These are phyloP conservation scores for Diutina siamensis DNA, from an alignment of 1,139 yeast genomes.

Conservation along the genomic window DNA sequence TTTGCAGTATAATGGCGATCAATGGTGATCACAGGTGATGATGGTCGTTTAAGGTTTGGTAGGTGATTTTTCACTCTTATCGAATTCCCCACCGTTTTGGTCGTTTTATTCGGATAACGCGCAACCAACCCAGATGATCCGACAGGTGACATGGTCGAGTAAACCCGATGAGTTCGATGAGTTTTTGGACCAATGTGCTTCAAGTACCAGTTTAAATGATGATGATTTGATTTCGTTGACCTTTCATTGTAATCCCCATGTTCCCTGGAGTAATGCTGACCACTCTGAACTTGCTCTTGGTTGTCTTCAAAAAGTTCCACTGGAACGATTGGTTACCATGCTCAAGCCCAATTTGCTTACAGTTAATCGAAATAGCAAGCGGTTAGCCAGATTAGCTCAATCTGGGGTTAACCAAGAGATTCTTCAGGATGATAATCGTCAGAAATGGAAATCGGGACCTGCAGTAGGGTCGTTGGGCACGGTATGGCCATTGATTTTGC, in stretches of 20 bases:
- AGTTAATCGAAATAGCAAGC: not conserved
- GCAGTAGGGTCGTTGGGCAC: not conserved
- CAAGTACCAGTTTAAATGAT: not conserved
- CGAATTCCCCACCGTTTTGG: too few species aligned
- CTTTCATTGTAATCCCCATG: slow-evolving; percentile 1
- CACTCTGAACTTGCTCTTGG: not conserved
- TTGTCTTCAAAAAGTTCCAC: not conserved
- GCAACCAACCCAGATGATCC: too few species aligned
- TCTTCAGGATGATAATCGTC: not conserved
- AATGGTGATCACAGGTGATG: too few species aligned
- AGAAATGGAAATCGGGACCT: not conserved
- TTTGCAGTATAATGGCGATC: too few species aligned
- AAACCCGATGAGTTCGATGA: not conserved
- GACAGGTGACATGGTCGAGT: not conserved
- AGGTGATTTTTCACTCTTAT: too few species aligned
- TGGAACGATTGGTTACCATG: not conserved
- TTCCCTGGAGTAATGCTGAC: not conserved
- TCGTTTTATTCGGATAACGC: too few species aligned
- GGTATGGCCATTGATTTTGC: not conserved
- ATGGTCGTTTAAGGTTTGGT: too few species aligned
- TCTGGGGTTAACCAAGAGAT: slow-evolving; percentile 3
- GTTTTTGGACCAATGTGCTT: not conserved
- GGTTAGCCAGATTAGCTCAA: not conserved
- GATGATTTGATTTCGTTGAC: not conserved
- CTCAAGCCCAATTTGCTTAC: not conserved